Evolutionary conservation across 768 basidiomycete species (phyloP).

Genomic region (Coprinellus micaceus): DNA sequence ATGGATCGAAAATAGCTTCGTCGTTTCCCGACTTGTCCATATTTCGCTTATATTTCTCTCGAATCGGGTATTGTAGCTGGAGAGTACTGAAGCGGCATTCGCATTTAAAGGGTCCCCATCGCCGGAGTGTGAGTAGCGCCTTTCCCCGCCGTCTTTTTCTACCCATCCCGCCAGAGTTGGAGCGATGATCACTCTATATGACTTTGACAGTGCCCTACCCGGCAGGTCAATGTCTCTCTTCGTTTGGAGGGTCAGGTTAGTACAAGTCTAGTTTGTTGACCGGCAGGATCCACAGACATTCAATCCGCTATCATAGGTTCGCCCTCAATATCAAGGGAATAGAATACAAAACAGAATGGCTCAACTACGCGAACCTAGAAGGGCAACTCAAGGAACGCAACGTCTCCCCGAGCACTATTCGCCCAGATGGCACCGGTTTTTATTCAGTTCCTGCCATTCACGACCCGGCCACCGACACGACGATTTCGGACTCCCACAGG

Average conservation of each 20-base stretch:
- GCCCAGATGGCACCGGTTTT: not conserved
- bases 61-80: too few species aligned
- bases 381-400: not conserved
- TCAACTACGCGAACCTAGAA: conserved; percentile 9
- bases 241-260: conserved; percentile 31
- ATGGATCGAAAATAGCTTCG: too few species aligned
- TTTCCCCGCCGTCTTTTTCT: too few species aligned
- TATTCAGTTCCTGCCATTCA: conserved; percentile 7
- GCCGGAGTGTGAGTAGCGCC: too few species aligned
- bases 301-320: too few species aligned
- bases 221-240: conserved; percentile 33
- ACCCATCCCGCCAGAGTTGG: too few species aligned
- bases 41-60: too few species aligned
- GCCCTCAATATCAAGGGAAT: conserved; percentile 8
- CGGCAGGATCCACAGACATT: too few species aligned
- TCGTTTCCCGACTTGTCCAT: too few species aligned
- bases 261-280: too few species aligned
- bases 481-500: conserved; percentile 5
- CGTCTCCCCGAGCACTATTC: not conserved
- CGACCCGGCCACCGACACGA: conserved; percentile 4
- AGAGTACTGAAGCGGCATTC: too few species aligned
- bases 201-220: conserved; percentile 31
- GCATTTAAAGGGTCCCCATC: too few species aligned
- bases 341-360: not conserved
- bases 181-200: conserved; percentile 37